Base-by-base conservation (phyloP, 441 rosid genomes). In the Populus hybrid region DNA sequence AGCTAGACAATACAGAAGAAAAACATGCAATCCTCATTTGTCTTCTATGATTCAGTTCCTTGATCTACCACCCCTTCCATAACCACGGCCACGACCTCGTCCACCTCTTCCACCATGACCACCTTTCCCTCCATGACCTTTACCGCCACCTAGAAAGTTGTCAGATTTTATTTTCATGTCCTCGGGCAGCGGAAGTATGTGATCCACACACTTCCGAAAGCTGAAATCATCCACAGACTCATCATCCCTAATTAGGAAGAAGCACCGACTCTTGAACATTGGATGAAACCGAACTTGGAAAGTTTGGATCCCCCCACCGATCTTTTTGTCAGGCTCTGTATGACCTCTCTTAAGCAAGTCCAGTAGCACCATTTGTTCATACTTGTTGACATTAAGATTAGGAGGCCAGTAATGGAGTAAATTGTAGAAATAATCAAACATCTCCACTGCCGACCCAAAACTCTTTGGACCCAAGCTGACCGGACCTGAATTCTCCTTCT, bases 141-240 rank as follows among this genome's bases (percentile, higher is more conserved):
- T 79, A 0, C 89, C 86, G 36, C 91, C 87, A 5, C 73, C 78
- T 18, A 83, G 87, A 77, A 75, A 85, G 75, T 88, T 85, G 42
- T 83, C 83, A 7, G 80, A 75, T 65, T 86, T 89, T 67, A 34
- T 36, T 84, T 90, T 87, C 95, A 94, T 87, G 79, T 91, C 88
- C 73, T 90, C 95, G 26, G 97, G 98, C 78, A 94, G 79, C 1
- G 97, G 92, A 75, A 91, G 86, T 69, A 92, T 88, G 20, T 89
- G 87, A 80, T 94, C 92, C 69, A 94, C 98, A 65, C 96, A 92
- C 87, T 92, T 92, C 89, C 94, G 88, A 85, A 89, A 94, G 90
- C 93, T 91, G 87, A 92, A 94, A 87, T 94, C 98, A 14, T 94
- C 95, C 8, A 83, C 81, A 3, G 88, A 65, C 8, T 81, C 92